Percentiles rank a stretch among this genome's conserved stretches.
phyloP scores from a whole-genome alignment of 257 asterid genomes.

The Fraxinus quadrangulata region DNA sequence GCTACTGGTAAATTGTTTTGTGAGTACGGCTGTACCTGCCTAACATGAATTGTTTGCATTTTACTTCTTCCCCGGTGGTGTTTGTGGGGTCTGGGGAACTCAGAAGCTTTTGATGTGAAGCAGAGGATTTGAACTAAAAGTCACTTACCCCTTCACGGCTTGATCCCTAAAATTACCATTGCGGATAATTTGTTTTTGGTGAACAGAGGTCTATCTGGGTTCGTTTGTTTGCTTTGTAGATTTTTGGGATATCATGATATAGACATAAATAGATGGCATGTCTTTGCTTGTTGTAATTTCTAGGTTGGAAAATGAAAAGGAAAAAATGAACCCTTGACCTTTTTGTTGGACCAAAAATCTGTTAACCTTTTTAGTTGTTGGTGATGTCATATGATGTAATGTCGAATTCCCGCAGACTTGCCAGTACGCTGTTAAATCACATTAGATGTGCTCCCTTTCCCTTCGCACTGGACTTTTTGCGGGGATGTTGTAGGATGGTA shows the following conservation, averaged over 20 bases:
- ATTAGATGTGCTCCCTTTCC: slow-evolving; percentile 8
- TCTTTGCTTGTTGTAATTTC: not conserved
- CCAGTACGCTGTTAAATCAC: slow-evolving; percentile 1
- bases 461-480: slow-evolving; percentile 15
- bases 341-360: not conserved
- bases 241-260: slow-evolving; percentile 3
- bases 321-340: not conserved
- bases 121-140: not conserved
- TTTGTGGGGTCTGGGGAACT: not conserved
- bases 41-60: too few relatives aligned
- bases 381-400: slow-evolving; percentile 2
- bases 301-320: not conserved
- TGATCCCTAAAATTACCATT: not conserved
- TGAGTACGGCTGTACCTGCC: too few relatives aligned
- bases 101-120: not conserved
- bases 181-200: slow-evolving; percentile 5
- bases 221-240: slow-evolving; percentile 4
- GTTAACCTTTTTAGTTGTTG: slow-evolving; percentile 2
- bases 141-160: not conserved
- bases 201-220: not conserved
- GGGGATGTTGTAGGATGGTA: slow-evolving; percentile 8
- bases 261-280: not conserved
- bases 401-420: not conserved
- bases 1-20: too few relatives aligned
- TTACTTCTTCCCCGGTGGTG: not conserved